Base-by-base conservation (phyloP, 768 basidiomycete species). In the Galerina sulciceps region DNA sequence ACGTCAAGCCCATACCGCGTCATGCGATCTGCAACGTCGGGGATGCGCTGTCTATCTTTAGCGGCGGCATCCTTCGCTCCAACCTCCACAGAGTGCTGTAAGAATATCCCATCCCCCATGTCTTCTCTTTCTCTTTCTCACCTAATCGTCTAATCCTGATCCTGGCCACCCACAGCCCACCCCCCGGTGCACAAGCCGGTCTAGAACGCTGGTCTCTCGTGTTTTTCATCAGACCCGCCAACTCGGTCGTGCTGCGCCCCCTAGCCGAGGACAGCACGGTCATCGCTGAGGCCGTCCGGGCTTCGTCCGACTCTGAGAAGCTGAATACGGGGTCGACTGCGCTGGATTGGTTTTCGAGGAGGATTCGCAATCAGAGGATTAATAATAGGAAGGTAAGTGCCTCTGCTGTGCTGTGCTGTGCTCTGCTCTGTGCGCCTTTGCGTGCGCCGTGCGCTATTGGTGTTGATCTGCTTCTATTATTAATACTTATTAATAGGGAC, bases 131-230 rank as follows among this genome's bases (percentile, higher is more conserved):
- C 18, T 22, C 38, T 38, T 37, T 61, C 46, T 41, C 22, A 43
- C 23, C 11, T 37, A 20, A 17, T 8, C 31, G 15, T 18, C 46
- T 17, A 14, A 31, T 44, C 17, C n/a, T n/a, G n/a, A n/a, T n/a
- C n/a, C n/a, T n/a, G n/a, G n/a, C 10, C 17, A 13, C 34, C 34
- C 11, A 4, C 34, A 85, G 83, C 0, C 81, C 86, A 13, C 85
- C 89, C 0, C 88, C 89, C 0, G 83, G 85, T 6, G 61, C 70
- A 4, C 89, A 91, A 69, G 72, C 73, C 1, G 67, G 75, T 6
- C 68, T 77, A 31, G 83, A 83, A 37, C 79, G 89, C 8, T 89
- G 85, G 82, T 90, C 88, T 6, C 72, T 89, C 11, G 88, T 87
- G 0, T 90, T 82, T 71, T 89, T 90, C 71, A 85, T 81, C 0